These are phyloP conservation scores for Aspergillus panamensis DNA, from an alignment of 495 filamentous ascomycete genomes.

Conservation along the genomic window DNA sequence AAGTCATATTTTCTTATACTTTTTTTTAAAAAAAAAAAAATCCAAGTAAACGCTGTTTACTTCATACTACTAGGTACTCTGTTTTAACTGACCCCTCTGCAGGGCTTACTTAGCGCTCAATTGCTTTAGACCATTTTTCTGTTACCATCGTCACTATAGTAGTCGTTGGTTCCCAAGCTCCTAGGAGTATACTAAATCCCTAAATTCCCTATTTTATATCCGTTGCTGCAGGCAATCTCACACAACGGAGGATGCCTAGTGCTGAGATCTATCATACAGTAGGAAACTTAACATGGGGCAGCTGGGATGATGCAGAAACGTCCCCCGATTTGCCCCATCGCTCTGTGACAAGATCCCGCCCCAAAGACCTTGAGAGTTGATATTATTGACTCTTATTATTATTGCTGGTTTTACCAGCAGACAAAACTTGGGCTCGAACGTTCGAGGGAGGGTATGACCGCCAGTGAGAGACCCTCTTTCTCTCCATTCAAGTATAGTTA, in stretches of 20 bases:
- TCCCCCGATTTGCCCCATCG: conserved; percentile 12
- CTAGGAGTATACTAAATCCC: not conserved
- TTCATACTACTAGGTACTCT: too few relatives aligned
- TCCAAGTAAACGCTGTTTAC: too few relatives aligned
- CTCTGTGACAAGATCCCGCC: conserved; percentile 13
- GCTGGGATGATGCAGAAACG: conserved; percentile 11
- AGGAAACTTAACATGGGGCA: conserved; percentile 9
- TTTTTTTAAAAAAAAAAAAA: not conserved
- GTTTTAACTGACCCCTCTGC: too few relatives aligned
- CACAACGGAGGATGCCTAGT: not conserved
- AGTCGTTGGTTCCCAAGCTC: not conserved
- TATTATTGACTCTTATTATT: conserved; percentile 1
- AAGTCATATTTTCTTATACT: conserved; percentile 8
- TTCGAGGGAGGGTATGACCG: conserved; percentile 22
- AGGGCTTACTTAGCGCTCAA: not conserved
- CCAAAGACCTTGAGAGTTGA: conserved; percentile 3
- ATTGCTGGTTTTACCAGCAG: not conserved
- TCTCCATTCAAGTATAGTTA: conserved; percentile 21
- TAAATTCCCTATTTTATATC: not conserved
- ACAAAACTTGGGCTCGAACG: conserved; percentile 23
- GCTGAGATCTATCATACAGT: conserved; percentile 16
- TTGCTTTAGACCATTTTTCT: not conserved
- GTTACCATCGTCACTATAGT: not conserved
- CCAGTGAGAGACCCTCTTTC: conserved; percentile 11
- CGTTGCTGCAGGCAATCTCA: conserved; percentile 3